Percentiles rank a stretch among this genome's conserved stretches.
Conservation (phyloP, 2,329 filamentous ascomycete species). For the Metarhizium rileyi region DNA sequence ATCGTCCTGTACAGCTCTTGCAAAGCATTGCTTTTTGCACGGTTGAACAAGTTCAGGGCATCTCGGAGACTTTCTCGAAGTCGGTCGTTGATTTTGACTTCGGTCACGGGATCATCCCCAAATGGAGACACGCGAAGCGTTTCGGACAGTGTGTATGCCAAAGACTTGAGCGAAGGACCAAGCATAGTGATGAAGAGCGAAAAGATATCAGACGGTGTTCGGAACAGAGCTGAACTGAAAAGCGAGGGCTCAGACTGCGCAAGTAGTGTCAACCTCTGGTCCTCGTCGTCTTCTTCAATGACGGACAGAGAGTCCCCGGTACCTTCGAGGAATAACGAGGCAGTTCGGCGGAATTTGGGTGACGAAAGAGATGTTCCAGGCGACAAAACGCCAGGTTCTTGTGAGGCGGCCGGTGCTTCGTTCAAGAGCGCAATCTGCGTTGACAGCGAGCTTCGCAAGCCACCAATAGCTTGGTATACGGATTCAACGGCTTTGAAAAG, state of each 20-base stretch:
- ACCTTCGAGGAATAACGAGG: conserved; percentile 27
- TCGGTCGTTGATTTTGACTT: conserved; percentile 67
- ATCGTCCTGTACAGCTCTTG: conserved; percentile 72
- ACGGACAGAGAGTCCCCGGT: conserved; percentile 43
- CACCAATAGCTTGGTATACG: conserved; percentile 81
- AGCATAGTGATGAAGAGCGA: conserved; percentile 80
- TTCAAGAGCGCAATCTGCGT: conserved; percentile 80
- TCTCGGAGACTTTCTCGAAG: conserved; percentile 72
- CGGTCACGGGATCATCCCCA: conserved; percentile 53
- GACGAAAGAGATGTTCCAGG: conserved; percentile 14
- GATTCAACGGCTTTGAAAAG: conserved; percentile 78
- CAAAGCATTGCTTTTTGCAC: conserved; percentile 66
- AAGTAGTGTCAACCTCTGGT: conserved; percentile 15
- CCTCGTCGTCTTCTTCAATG: conserved; percentile 50
- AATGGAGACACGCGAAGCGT: conserved; percentile 85
- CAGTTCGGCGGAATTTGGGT: conserved; percentile 17
- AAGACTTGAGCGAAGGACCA: conserved; percentile 89
- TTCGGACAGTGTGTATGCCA: conserved; percentile 84
- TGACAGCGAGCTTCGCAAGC: conserved; percentile 76
- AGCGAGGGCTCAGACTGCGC: conserved; percentile 21
- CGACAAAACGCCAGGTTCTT: neutral
- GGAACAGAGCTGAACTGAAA: conserved; percentile 30
- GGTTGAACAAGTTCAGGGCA: conserved; percentile 70
- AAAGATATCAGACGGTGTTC: conserved; percentile 74
- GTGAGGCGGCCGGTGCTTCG: conserved; percentile 35